Evolutionary conservation across 2,329 filamentous ascomycete genomes (phyloP), one percentile per base, ranked within the genome.

Genomic region (Microascus cirrosus): DNA sequence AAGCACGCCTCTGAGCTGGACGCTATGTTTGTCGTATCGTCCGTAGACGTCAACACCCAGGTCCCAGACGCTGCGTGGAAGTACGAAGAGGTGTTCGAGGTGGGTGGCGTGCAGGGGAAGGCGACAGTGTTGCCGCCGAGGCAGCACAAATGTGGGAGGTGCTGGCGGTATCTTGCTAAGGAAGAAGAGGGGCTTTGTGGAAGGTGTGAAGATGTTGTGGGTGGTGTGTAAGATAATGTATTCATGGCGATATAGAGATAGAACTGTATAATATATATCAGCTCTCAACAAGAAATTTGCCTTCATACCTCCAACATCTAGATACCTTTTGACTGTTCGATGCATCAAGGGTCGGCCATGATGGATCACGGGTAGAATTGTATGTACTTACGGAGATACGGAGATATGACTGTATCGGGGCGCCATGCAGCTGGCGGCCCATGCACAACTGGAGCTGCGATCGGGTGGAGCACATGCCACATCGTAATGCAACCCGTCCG

Each of bases 81-180:
- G 53, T 79, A 74, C 62, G 65, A 62, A 6, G 72, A 71, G 55
- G 67, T 69, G 11, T 75, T 81, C 56, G 74, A 76, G 61, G 68
- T 75, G 2, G 65, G 67, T 45, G 74, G 68, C 28, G 57, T 60
- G 6, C 63, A 62, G 59, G 73, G 72, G 36, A 71, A 63, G 34
- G 76, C 75, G 24, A 70, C 73, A 62, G 75, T 79, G 24, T 63
- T 77, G 55, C 77, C 81, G 59, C 81, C 81, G 1, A 68, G 64
- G 63, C 65, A 76, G 13, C 72, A 77, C 53, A 99, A 97, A 70
- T 99, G 94, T 69, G 78, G 82, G 1, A 79, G 94, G 55, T 99
- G 94, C 73, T 99, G 94, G 94, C 83, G 87, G 61, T 95, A 90
- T 69, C 78, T 87, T 25, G 85, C 87, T n/a, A 75, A 80, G n/a